Conservation (phyloP, 1,284 basidiomycete genomes). For the Moesziomyces antarcticus region DNA sequence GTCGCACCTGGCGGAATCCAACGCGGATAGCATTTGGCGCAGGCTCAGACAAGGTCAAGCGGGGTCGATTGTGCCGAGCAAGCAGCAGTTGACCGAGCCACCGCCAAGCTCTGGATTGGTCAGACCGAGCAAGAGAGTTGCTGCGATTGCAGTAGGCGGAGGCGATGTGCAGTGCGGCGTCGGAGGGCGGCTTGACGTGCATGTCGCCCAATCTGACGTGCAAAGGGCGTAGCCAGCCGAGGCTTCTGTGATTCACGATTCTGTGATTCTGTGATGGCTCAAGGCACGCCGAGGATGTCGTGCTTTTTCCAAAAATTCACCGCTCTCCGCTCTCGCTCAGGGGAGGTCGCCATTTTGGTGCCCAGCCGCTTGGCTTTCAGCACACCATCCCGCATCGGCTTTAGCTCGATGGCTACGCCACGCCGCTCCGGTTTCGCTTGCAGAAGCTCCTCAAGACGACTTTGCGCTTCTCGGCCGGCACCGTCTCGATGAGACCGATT, state of each 20-base stretch:
- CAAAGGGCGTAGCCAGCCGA: neutral
- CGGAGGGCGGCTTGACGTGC: constrained; percentile 31
- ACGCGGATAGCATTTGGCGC: no score
- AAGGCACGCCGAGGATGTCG: constrained; percentile 17
- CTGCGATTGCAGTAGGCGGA: neutral
- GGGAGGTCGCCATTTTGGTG: neutral
- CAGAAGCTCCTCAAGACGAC: no score
- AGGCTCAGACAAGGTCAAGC: neutral
- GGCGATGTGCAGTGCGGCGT: no score
- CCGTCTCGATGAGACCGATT: no score
- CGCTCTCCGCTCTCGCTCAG: neutral
- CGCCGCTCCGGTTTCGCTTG: no score
- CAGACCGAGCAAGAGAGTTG: neutral
- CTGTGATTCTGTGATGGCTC: neutral
- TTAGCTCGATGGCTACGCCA: no score
- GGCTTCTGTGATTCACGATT: neutral
- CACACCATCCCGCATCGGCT: neutral
- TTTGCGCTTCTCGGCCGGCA: no score
- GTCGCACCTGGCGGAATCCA: no score
- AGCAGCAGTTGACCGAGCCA: neutral
- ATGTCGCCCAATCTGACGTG: constrained; percentile 18
- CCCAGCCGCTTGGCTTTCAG: neutral
- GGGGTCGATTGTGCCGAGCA: no score
- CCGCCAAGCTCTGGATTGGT: neutral
- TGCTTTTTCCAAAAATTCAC: constrained; percentile 18